These are phyloP conservation scores for Bruguiera gymnorhiza DNA, from an alignment of 345 rosid genomes.

Conservation along the genomic window DNA sequence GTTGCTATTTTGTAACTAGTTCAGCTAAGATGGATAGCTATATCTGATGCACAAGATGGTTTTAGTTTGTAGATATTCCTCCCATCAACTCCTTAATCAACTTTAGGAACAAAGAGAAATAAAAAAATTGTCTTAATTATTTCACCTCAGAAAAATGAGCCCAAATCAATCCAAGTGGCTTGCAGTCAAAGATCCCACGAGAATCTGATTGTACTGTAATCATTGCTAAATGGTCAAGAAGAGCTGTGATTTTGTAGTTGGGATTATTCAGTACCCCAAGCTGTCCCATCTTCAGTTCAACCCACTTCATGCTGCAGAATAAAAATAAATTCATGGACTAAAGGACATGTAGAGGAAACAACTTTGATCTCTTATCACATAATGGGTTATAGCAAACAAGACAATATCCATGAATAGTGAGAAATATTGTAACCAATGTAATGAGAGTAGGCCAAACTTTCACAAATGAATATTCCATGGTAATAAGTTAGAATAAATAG, in stretches of 20 bases:
- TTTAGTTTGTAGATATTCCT: background rate
- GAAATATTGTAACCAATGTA: background rate
- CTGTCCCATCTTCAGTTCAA: constrained; percentile 95
- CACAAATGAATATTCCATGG: too few relatives aligned
- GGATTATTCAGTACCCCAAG: constrained; percentile 88
- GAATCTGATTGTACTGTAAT: constrained; percentile 91
- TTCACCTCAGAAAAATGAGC: constrained; percentile 78
- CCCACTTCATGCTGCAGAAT: constrained; percentile 88
- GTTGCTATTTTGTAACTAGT: too few relatives aligned
- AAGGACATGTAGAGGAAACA: background rate
- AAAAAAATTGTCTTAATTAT: background rate
- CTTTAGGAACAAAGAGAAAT: background rate
- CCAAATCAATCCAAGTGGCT: constrained; percentile 93
- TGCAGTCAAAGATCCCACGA: constrained; percentile 85
- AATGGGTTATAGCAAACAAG: too few relatives aligned
- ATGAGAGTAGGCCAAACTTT: too few relatives aligned
- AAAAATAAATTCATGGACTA: background rate
- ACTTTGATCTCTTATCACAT: too few relatives aligned
- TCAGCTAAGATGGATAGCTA: background rate
- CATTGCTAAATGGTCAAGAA: constrained; percentile 89
- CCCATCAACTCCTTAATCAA: background rate
- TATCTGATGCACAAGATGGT: background rate
- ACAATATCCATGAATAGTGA: too few relatives aligned
- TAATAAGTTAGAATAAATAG: background rate
- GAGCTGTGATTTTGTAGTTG: constrained; percentile 88